Conservation (phyloP, 768 basidiomycete genomes). For the Harrya chromipes region DNA sequence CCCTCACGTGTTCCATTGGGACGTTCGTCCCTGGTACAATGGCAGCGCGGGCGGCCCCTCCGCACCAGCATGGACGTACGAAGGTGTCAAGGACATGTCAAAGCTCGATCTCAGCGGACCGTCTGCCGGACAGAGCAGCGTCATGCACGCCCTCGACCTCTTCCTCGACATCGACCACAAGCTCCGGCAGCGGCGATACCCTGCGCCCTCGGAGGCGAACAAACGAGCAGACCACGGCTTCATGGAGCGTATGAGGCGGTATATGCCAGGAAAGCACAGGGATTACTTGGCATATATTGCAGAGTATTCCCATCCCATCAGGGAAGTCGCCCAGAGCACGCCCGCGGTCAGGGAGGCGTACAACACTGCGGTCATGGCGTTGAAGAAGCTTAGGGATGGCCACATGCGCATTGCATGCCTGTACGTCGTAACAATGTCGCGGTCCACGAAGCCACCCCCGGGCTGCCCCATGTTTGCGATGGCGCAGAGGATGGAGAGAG, state of each 20-base stretch:
- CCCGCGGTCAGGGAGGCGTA: constrained; percentile 70
- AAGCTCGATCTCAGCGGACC: constrained; percentile 77
- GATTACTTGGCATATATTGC: constrained; percentile 75
- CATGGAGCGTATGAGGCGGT: constrained; percentile 90
- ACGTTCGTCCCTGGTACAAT: constrained; percentile 89
- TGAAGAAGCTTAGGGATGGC: constrained; percentile 80
- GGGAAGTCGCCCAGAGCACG: constrained; percentile 55
- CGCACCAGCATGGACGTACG: constrained; percentile 67
- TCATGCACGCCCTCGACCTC: constrained; percentile 84
- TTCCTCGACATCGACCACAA: constrained; percentile 90
- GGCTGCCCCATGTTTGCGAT: constrained; percentile 55
- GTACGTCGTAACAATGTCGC: constrained; percentile 85
- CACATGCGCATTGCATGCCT: constrained; percentile 89
- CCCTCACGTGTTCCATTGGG: constrained; percentile 86
- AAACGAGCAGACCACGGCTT: constrained; percentile 71
- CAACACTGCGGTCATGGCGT: constrained; percentile 69
- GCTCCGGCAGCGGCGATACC: constrained; percentile 65
- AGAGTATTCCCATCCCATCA: constrained; percentile 54
- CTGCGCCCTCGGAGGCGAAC: constrained; percentile 62
- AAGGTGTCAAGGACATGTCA: constrained; percentile 62
- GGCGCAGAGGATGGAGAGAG: constrained; percentile 46
- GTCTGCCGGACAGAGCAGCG: constrained; percentile 90
- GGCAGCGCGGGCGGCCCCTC: constrained; percentile 64
- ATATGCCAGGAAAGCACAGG: constrained; percentile 93
- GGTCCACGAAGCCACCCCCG: constrained; percentile 46